Evolutionary conservation across 2,329 filamentous ascomycete genomes (phyloP).

Genomic region (Aureobasidium namibiae): DNA sequence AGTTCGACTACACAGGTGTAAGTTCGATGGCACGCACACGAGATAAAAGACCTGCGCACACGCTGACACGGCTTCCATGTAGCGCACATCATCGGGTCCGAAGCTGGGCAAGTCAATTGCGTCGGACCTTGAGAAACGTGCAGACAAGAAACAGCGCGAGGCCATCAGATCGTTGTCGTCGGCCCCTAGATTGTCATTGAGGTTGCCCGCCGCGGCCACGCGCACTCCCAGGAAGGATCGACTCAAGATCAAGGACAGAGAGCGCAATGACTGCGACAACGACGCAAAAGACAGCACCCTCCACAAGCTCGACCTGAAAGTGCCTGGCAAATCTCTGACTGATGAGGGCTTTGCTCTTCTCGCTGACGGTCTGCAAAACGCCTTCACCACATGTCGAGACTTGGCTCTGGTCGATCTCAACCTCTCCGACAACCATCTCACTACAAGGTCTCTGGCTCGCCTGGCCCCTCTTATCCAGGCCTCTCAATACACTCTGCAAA

Average conservation of each 20-base stretch:
- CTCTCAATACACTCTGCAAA: constrained; percentile 36
- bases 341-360: constrained; percentile 38
- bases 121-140: constrained; percentile 34
- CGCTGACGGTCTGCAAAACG: constrained; percentile 34
- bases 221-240: constrained; percentile 11
- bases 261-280: constrained; percentile 7
- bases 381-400: constrained; percentile 23
- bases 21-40: background rate
- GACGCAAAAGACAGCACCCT: constrained; percentile 13
- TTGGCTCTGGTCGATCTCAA: constrained; percentile 39
- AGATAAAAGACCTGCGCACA: background rate
- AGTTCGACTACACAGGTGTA: constrained; percentile 27
- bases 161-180: constrained; percentile 17
- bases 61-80: background rate
- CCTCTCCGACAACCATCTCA: constrained; percentile 38
- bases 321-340: constrained; percentile 37
- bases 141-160: constrained; percentile 22
- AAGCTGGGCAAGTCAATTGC: constrained; percentile 39
- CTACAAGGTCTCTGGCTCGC: constrained; percentile 31
- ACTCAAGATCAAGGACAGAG: constrained; percentile 3
- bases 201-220: background rate
- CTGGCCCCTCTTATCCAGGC: constrained; percentile 35
- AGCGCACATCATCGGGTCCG: constrained; percentile 39
- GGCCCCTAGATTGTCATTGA: constrained; percentile 5
- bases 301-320: constrained; percentile 36